These are phyloP conservation scores for Paracamarosporium sp. DNA, from an alignment of 2,329 filamentous ascomycete species.

Conservation along the genomic window DNA sequence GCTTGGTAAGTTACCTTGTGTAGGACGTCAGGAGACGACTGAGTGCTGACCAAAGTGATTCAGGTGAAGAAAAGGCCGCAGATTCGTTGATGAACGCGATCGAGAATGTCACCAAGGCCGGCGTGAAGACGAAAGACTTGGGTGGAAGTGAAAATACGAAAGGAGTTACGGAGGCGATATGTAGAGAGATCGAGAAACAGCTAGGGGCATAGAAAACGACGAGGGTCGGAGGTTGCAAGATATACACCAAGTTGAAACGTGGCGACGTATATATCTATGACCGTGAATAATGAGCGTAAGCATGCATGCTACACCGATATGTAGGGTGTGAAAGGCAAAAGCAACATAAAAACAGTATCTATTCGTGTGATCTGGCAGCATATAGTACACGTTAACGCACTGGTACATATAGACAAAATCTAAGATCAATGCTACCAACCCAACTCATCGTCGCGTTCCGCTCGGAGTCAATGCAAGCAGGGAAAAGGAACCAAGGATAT, in stretches of 20 bases:
- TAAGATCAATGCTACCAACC: slow-evolving; percentile 34
- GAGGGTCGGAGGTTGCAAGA: background rate
- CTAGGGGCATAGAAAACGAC: slow-evolving; percentile 21
- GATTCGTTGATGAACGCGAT: slow-evolving; percentile 64
- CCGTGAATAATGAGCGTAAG: background rate
- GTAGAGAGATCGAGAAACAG: slow-evolving; percentile 58
- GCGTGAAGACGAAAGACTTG: slow-evolving; percentile 65
- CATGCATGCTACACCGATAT: background rate
- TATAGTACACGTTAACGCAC: slow-evolving; percentile 43
- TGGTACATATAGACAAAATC: slow-evolving; percentile 48
- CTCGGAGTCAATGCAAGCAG: slow-evolving; percentile 21
- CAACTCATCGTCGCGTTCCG: slow-evolving; percentile 29
- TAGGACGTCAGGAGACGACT: background rate
- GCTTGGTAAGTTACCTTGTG: slow-evolving; percentile 42
- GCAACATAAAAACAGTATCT: slow-evolving; percentile 12
- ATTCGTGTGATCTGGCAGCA: slow-evolving; percentile 30
- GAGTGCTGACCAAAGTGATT: background rate
- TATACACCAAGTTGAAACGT: too few species aligned
- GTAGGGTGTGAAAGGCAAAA: background rate
- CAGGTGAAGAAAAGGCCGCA: slow-evolving; percentile 64
- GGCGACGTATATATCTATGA: background rate
- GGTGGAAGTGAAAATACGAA: slow-evolving; percentile 64
- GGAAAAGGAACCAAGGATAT: slow-evolving; percentile 20
- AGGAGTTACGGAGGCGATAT: slow-evolving; percentile 65
- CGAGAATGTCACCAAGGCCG: slow-evolving; percentile 65